Percentiles rank a stretch among this genome's conserved stretches.
Evolutionary conservation across 208 protist genomes (phyloP).

Genomic region (Porcisia deanei): DNA sequence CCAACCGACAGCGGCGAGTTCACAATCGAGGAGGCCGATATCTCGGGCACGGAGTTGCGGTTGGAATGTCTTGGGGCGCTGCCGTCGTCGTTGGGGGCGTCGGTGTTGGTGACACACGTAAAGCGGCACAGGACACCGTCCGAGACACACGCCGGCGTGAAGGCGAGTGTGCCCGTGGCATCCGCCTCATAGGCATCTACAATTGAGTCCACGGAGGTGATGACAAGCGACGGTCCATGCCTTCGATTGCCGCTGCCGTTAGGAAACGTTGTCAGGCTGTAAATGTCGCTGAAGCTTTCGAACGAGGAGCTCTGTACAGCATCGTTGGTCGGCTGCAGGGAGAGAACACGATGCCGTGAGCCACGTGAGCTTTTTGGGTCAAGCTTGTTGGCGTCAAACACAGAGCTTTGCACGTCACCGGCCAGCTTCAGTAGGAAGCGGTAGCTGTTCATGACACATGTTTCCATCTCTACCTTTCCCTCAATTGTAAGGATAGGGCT

Average conservation of each 20-base stretch:
- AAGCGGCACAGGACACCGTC: slow-evolving; percentile 31
- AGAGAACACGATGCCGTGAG: slow-evolving; percentile 29
- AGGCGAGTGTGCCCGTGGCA: slow-evolving; percentile 21
- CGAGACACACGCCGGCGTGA: slow-evolving; percentile 29
- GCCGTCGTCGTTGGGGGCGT: neutral
- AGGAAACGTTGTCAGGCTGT: slow-evolving; percentile 16
- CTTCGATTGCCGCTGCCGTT: slow-evolving; percentile 11
- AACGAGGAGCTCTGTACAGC: neutral
- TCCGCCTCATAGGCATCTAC: slow-evolving; percentile 37
- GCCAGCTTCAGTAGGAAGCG: slow-evolving; percentile 73
- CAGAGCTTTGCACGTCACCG: slow-evolving; percentile 39
- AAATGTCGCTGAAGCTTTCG: slow-evolving; percentile 16
- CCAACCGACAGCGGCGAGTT: neutral
- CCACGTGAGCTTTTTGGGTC: slow-evolving; percentile 12
- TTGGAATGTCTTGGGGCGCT: neutral
- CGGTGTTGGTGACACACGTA: slow-evolving; percentile 12
- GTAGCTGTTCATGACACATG: slow-evolving; percentile 78
- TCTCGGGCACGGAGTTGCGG: neutral
- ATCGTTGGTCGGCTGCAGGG: slow-evolving; percentile 22
- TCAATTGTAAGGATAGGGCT: slow-evolving; percentile 19
- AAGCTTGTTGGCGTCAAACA: slow-evolving; percentile 15
- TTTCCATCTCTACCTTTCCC: slow-evolving; percentile 71
- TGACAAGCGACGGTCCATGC: slow-evolving; percentile 21
- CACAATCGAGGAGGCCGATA: neutral
- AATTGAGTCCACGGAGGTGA: slow-evolving; percentile 25